Evolutionary conservation across 2,329 filamentous ascomycete species (phyloP), one percentile per base, ranked within the genome.

Genomic region (Penicillium sp.): DNA sequence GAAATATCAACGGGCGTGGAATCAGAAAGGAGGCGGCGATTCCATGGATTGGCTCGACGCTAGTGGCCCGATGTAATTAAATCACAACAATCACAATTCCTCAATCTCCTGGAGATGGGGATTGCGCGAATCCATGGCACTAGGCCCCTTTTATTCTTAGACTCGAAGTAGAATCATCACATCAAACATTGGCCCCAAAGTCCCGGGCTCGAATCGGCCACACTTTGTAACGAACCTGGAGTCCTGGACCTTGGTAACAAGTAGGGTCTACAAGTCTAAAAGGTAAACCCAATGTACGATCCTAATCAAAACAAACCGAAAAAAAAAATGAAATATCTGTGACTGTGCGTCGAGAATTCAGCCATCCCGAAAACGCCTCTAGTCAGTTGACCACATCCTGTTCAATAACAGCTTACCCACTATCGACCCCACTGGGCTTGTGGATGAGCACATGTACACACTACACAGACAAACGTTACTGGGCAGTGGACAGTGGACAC

Each of bases 11-110:
- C 28, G 11, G 42, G 38, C 22, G 43, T 35, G 1, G 25, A 7
- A 54, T 43, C 22, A 39, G 8, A 52, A 52, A 22, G 35, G 15
- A 52, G 31, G 17, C 28, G 15, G 14, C 51, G 39, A 53, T 59
- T 61, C 65, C 66, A 67, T 68, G 66, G 66, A 66, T 65, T 65
- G 63, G 58, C 55, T 57, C 54, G 54, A 55, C 66, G 58, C 66
- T 68, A 68, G 62, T 64, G 55, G 35, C 53, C 51, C 60, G 54
- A 61, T 64, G 59, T 62, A 66, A 64, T 62, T 59, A 66, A 68
- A 68, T 67, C 65, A 67, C 60, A 67, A 67, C 63, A 59, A 55
- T 57, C 59, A 59, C 51, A 60, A 60, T 49, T 10, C 38, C 58
- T 61, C 41, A 59, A 59, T 58, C 55, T 55, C 55, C 52, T 63